These are phyloP conservation scores for Euphrasia arctica DNA, from an alignment of 305 asterid genomes.

Conservation along the genomic window DNA sequence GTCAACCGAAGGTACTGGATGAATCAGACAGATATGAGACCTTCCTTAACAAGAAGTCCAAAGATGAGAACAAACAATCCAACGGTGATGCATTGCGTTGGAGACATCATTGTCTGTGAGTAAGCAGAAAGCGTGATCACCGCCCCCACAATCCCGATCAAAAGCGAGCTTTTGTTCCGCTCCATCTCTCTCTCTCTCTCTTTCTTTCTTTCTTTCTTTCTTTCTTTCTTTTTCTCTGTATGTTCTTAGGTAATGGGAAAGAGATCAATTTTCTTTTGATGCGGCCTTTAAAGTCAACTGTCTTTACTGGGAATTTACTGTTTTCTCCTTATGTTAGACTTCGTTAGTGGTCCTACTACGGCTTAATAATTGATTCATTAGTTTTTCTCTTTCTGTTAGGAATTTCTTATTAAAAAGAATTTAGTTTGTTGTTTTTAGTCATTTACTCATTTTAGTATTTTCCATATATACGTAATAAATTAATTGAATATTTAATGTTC, in stretches of 20 bases:
- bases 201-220: background rate
- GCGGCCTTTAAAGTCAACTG: too few species aligned
- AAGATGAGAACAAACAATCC: conserved; percentile 71
- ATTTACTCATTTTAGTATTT: too few species aligned
- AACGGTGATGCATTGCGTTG: conserved; percentile 58
- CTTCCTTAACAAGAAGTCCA: conserved; percentile 90
- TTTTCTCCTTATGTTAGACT: background rate
- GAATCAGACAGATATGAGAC: conserved; percentile 50
- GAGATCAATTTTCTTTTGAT: too few species aligned
- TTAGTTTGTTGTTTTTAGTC: too few species aligned
- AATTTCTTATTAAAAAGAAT: too few species aligned
- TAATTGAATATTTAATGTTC: too few species aligned
- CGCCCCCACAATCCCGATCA: conserved; percentile 66
- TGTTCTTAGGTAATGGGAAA: too few species aligned
- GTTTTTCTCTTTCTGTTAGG: too few species aligned
- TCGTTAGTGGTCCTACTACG: background rate
- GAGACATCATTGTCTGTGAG: conserved; percentile 62
- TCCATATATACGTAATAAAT: too few species aligned
- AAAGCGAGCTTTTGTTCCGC: conserved; percentile 50
- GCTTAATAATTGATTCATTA: too few species aligned
- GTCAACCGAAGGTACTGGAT: background rate
- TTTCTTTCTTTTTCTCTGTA: too few species aligned
- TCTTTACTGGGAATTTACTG: background rate
- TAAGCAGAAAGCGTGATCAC: conserved; percentile 76
- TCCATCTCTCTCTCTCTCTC: conserved; percentile 41